Percentiles rank a stretch among this genome's conserved stretches.
phyloP scores from a whole-genome alignment of 192 early-diverging fungal genomes.

The Backusella psychrophila region DNA sequence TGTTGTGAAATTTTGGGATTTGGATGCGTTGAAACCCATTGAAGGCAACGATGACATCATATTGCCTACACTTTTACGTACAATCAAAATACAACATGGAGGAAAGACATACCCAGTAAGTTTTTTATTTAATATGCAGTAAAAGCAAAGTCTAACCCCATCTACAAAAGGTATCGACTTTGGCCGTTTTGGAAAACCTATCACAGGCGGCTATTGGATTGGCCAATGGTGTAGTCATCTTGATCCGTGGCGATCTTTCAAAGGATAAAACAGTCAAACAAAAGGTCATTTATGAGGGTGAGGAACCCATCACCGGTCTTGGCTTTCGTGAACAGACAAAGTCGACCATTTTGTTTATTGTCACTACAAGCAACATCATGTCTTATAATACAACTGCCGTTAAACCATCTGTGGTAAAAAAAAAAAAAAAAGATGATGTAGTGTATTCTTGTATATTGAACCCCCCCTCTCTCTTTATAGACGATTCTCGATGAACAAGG shows the following conservation, averaged over 20 bases:
- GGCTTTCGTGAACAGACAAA: conserved; percentile 71
- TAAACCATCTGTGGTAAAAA: conserved; percentile 28
- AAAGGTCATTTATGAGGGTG: conserved; percentile 79
- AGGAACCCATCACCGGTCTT: conserved; percentile 83
- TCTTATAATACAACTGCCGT: conserved; percentile 56
- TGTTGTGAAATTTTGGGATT: conserved; percentile 79
- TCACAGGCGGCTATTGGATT: conserved; percentile 91
- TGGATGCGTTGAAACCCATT: conserved; percentile 43
- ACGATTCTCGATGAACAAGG: conserved; percentile 81
- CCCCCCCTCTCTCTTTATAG: not conserved
- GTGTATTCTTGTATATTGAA: too few species aligned
- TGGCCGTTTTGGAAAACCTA: conserved; percentile 75
- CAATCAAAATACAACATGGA: conserved; percentile 64
- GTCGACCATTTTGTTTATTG: conserved; percentile 63
- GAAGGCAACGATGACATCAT: conserved; percentile 41
- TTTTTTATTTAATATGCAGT: not conserved
- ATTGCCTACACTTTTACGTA: conserved; percentile 56
- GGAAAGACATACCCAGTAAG: conserved; percentile 65
- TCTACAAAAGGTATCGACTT: conserved; percentile 46
- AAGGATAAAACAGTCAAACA: conserved; percentile 76
- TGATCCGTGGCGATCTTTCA: conserved; percentile 80
- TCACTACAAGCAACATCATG: conserved; percentile 61
- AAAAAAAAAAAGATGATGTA: not conserved
- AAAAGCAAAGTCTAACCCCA: too few species aligned
- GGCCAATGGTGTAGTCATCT: conserved; percentile 86